Evolutionary conservation across 106 monocot species (phyloP).

Genomic region (Apostasia shenzhenica): DNA sequence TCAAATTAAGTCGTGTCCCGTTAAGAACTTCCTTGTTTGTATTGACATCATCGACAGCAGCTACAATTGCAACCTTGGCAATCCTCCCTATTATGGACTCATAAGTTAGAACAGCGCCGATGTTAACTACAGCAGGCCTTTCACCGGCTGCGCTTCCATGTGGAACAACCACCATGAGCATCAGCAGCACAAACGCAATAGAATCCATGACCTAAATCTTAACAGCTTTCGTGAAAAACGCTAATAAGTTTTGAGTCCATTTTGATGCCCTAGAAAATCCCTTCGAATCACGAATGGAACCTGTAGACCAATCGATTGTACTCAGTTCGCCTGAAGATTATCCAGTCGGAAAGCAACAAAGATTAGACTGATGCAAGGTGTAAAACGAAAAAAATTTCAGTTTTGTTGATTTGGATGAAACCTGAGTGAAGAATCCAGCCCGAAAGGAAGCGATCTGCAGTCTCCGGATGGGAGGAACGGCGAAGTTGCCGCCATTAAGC

Average conservation of each 20-base stretch:
- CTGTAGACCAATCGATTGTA: too few relatives aligned
- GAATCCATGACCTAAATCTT: neutral
- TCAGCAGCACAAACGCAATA: neutral
- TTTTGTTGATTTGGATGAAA: too few relatives aligned
- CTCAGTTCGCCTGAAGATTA: too few relatives aligned
- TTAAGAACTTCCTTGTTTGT: conserved; percentile 37
- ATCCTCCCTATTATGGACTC: conserved; percentile 64
- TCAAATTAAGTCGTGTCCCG: conserved; percentile 47
- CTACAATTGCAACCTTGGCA: conserved; percentile 61
- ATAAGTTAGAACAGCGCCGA: conserved; percentile 66
- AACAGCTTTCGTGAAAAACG: neutral
- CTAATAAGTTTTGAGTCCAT: neutral
- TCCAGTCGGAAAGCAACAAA: too few relatives aligned
- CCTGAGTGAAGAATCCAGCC: too few relatives aligned
- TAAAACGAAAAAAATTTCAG: too few relatives aligned
- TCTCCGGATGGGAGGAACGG: too few relatives aligned
- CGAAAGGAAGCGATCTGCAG: too few relatives aligned
- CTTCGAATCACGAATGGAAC: too few relatives aligned
- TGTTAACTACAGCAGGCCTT: conserved; percentile 46
- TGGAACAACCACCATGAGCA: conserved; percentile 5
- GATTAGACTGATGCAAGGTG: too few relatives aligned
- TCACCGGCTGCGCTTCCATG: neutral
- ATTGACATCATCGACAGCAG: conserved; percentile 73
- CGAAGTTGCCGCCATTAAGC: too few relatives aligned
- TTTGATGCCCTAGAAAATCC: neutral